Base-by-base conservation (phyloP, 2,329 filamentous ascomycete species). In the Dryadomyces quercivorus region DNA sequence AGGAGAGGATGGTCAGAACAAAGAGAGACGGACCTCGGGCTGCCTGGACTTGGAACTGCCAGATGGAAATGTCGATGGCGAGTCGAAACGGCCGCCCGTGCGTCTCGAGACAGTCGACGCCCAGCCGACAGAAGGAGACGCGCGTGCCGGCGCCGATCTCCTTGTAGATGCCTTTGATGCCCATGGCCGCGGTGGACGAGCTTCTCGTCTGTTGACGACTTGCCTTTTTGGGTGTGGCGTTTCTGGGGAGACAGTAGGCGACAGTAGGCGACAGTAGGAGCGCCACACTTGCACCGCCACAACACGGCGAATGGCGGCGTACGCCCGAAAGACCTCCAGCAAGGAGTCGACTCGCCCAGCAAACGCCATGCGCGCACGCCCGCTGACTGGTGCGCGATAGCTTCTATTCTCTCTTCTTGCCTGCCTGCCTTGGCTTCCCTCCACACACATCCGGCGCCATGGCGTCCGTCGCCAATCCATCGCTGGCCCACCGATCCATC, bases 21-120 rank as follows among this genome's bases (percentile, higher is more conserved):
- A 15, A 12, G 7, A 15, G 31, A 36, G 13, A 26, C 18, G 38
- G 13, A 79, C 81, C 89, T 72, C 83, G 82, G 18, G 87, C 87
- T 15, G 88, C 85, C 65, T 95, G 90, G 13, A 85, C 85, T 64
- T 98, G 93, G 64, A 95, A 97, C 47, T 95, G 86, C 93, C 93
- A 98, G 65, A 98, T 97, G 2, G 90, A 89, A 61, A 95, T 86
- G 66, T 98, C 93, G 59, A 98, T 86, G 43, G 93, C 93, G 49
- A 98, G 76, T 44, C 91, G 85, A 44, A 97, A 74, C 0, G 91
- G 91, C 1, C 84, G 78, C 22, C 79, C 77, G 12, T 81, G 82
- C 53, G 76, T 69, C 63, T 89, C 81, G 59, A 94, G 80, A 61
- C 88, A 85, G 50, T 90, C 81, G 48, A 90, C 76, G 34, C 91